Evolutionary conservation across 2,329 filamentous ascomycete species (phyloP).

Genomic region (Penicillium sp.): DNA sequence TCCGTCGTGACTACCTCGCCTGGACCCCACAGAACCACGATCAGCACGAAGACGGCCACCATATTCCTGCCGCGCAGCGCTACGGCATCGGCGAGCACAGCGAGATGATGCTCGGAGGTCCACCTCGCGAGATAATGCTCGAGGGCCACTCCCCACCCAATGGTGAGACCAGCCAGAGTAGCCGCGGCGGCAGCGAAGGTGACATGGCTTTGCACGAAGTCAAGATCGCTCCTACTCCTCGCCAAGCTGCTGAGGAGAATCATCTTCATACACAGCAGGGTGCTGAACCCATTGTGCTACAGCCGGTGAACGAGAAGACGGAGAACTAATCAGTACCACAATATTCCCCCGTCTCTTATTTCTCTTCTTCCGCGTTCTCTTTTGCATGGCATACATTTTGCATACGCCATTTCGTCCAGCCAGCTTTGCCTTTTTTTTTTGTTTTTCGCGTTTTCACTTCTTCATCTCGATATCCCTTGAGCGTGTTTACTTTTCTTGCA

Average conservation of each 20-base stretch:
- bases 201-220: conserved; percentile 33
- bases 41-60: conserved; percentile 49
- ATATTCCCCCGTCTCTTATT: not conserved
- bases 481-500: conserved; percentile 21
- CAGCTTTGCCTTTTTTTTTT: conserved; percentile 6
- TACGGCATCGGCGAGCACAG: conserved; percentile 62
- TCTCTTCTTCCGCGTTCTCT: not conserved
- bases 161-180: conserved; percentile 31
- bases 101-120: conserved; percentile 60
- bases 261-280: conserved; percentile 16
- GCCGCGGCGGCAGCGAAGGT: conserved; percentile 32
- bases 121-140: conserved; percentile 34
- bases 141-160: conserved; percentile 25
- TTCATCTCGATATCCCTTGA: conserved; percentile 30
- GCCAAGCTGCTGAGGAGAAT: conserved; percentile 32
- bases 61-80: conserved; percentile 58
- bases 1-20: conserved; percentile 51
- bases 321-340: conserved; percentile 8
- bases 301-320: conserved; percentile 26
- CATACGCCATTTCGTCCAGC: conserved; percentile 13
- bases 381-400: conserved; percentile 4
- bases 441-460: conserved; percentile 12
- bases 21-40: conserved; percentile 50
- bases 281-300: conserved; percentile 15
- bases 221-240: conserved; percentile 31